phyloP scores from a whole-genome alignment of 1,284 basidiomycete genomes.

The Cronartium quercuum region DNA sequence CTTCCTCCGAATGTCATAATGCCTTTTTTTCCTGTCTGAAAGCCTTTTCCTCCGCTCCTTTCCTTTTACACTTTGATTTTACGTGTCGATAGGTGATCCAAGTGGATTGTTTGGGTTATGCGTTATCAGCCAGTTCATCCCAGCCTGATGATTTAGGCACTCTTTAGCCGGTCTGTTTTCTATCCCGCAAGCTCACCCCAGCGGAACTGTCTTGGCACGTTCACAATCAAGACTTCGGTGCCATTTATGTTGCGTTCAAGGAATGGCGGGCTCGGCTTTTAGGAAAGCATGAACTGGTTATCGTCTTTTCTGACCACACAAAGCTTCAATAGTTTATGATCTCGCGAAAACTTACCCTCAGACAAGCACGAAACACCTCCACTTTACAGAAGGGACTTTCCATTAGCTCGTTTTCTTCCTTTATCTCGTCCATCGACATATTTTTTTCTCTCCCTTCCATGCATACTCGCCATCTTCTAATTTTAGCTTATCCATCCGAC shows the following conservation, averaged over 20 bases:
- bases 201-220: background rate
- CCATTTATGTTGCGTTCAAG: conserved; percentile 10
- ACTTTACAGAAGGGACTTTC: too few relatives aligned
- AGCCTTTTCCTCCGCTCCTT: background rate
- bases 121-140: background rate
- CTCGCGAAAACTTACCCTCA: background rate
- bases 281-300: background rate
- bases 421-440: background rate
- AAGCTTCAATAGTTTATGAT: conserved; percentile 13
- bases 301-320: conserved; percentile 23
- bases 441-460: background rate
- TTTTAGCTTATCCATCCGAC: background rate
- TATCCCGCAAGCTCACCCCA: conserved; percentile 1
- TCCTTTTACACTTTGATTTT: conserved; percentile 23
- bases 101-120: conserved; percentile 19
- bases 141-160: background rate
- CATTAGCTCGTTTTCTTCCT: background rate
- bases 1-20: background rate
- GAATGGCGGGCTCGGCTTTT: conserved; percentile 17
- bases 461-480: background rate
- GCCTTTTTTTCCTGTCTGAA: background rate
- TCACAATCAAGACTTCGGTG: conserved; percentile 17
- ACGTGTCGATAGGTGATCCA: background rate
- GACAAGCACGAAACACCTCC: conserved; percentile 7
- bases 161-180: conserved; percentile 4